Evolutionary conservation across 176 grass and related monocot genomes (phyloP), one percentile per base, ranked within the genome.

Genomic region (Dactylis glomerata): DNA sequence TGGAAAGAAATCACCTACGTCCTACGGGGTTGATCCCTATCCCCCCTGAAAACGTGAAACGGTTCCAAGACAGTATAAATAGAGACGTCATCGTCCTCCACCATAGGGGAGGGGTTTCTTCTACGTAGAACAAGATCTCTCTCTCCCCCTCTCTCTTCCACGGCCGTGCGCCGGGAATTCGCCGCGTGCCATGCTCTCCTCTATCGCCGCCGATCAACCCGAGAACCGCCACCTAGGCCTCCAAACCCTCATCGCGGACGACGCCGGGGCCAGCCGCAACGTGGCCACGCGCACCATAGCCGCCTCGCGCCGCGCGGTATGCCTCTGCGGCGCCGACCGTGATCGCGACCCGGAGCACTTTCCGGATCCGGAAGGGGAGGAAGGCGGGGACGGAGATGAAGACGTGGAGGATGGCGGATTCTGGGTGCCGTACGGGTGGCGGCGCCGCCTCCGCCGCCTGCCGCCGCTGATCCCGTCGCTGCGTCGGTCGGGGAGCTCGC

Each of bases 241-340:
- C 75, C 77, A 87, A 83, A 75, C 75, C 38, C 44, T 88, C 20
- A 44, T 91, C 86, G 45, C 84, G 42, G 20, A 63, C 82, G 32
- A 73, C 49, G 9, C 71, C 76, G 2, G 1, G 46, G 62, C 12
- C 9, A 32, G 27, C 16, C 72, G 79, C 31, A 75, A 86, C 42
- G 83, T 95, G 28, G 86, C 88, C 30, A 90, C 78, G 50, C 88
- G 88, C 66, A 86, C 89, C 16, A 89, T 85, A 12, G 62, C 82
- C 14, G 89, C 94, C 2, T 92, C 91, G 11, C 74, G 76, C 30
- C 63, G 36, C 61, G 59, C 61, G 12, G 51, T 88, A 11, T 41
- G 63, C 85, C 33, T 38, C 46, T 6, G 12, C 3, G 66, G 8
- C 27, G 20, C n/a, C n/a, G n/a, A n/a, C n/a, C n/a, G n/a, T n/a